Evolutionary conservation across 148 eudicot species (phyloP), one percentile per base, ranked within the genome.

Genomic region (Salicornia ramosissima): DNA sequence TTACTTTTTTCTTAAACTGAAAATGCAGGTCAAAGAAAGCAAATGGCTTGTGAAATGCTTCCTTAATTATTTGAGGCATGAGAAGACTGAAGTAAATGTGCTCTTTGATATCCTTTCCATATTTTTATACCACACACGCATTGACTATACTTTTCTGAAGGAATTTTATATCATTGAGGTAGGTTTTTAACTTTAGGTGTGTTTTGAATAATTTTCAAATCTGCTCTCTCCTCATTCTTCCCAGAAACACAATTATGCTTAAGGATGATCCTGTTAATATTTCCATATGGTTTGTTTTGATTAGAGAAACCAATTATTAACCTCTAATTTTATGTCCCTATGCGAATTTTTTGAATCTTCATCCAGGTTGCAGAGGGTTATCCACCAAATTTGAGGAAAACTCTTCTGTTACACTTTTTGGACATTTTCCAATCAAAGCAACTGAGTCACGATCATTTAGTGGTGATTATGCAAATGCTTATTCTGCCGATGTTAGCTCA

Each of bases 41-140:
- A 95, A 95, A 76, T 95, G 99, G 99, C 91, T 89, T 46, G 96
- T 95, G 76, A 95, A 95, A 82, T 95, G 99, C 87, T 91, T 95
- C 73, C 79, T 95, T 78, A 95, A 95, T 74, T 91, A 91, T 84
- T 69, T 95, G 66, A 85, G 99, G 63, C 96, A 91, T 87, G 97
- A 95, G 80, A 86, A 79, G 83, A 82, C 80, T 62, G 99, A 95
- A 90, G 90, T 91, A 77, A 85, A 87, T 67, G 91, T 89, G 61
- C 89, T 95, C 39, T 95, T 95, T 78, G 97, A 95, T 72, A 87
- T 91, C 36, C 93, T 87, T 39, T 87, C 96, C 77, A 91, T 95
- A 79, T 95, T 95, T 78, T 77, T 95, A 68, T 77, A 74, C 69
- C 97, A 81, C 70, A 80, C 93, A 33, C 93, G 97, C 63, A 89